phyloP scores from a whole-genome alignment of 1,284 basidiomycete genomes.

The Fomitiporia mediterranea region DNA sequence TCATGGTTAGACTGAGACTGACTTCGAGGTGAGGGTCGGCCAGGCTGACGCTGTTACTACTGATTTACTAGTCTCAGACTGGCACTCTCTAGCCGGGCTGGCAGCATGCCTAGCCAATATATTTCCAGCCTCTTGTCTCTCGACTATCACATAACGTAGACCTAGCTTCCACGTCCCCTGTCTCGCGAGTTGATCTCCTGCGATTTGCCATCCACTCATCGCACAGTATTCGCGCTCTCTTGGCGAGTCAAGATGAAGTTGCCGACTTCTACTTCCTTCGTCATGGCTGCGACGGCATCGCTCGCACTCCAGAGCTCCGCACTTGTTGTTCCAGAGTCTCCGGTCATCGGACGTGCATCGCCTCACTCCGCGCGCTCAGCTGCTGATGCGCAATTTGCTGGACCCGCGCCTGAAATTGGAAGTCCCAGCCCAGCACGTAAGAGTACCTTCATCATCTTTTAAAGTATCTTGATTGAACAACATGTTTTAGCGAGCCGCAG shows the following conservation, averaged over 20 bases:
- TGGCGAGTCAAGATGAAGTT: constrained; percentile 32
- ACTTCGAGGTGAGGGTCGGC: background rate
- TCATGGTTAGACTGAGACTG: background rate
- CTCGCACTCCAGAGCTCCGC: constrained; percentile 30
- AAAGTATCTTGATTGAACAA: background rate
- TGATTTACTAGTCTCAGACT: background rate
- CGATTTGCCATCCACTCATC: background rate
- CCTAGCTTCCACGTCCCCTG: background rate
- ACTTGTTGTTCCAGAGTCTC: constrained; percentile 14
- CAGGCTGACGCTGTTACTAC: background rate
- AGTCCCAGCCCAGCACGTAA: constrained; percentile 12
- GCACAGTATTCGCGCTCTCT: background rate
- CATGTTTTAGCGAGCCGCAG: too few species aligned
- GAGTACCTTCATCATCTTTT: background rate
- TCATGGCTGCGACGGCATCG: constrained; percentile 29
- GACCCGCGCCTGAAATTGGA: background rate
- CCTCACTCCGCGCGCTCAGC: constrained; percentile 9
- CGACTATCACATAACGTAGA: background rate
- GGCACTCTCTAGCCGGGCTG: background rate
- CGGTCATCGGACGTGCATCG: constrained; percentile 11
- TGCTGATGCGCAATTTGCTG: constrained; percentile 5
- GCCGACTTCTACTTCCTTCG: constrained; percentile 32
- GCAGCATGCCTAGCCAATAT: background rate
- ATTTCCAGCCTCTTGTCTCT: background rate
- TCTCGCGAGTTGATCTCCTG: constrained; percentile 12